A percentile compares a stretch with the other conserved stretches of the same genome.
Evolutionary conservation across 2,329 filamentous ascomycete genomes (phyloP).

Genomic region (Diaporthe caulivora): DNA sequence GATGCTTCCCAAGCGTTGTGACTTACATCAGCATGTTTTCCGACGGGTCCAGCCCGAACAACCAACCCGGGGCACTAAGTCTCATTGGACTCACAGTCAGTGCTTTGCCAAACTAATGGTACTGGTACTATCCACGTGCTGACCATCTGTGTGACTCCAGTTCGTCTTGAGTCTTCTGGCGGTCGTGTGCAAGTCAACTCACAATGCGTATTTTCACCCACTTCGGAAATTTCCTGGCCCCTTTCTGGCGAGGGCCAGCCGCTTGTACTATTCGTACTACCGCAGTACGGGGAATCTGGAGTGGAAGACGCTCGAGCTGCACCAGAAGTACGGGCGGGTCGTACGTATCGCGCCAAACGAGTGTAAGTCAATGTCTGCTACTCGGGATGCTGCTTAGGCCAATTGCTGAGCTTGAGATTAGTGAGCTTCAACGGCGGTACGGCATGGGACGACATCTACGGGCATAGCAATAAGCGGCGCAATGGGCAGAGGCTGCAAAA

Average conservation of each 20-base stretch:
- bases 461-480: neutral
- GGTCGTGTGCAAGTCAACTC: neutral
- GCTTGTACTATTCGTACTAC: constrained; percentile 6
- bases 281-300: constrained; percentile 11
- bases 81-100: neutral
- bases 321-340: constrained; percentile 22
- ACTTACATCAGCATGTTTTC: too few relatives aligned
- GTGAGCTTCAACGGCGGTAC: constrained; percentile 3
- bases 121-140: neutral
- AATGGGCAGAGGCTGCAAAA: constrained; percentile 5
- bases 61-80: neutral
- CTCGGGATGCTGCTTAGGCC: neutral
- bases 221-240: constrained; percentile 24
- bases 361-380: neutral
- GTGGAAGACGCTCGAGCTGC: constrained; percentile 21
- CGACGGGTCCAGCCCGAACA: neutral
- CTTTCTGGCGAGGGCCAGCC: neutral
- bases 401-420: neutral
- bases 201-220: constrained; percentile 12
- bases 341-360: constrained; percentile 20
- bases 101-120: neutral
- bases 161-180: neutral
- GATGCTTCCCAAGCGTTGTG: too few relatives aligned
- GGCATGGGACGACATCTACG: constrained; percentile 17
- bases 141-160: neutral